phyloP scores from a whole-genome alignment of 768 basidiomycete genomes.

The Russula dissimulans region DNA sequence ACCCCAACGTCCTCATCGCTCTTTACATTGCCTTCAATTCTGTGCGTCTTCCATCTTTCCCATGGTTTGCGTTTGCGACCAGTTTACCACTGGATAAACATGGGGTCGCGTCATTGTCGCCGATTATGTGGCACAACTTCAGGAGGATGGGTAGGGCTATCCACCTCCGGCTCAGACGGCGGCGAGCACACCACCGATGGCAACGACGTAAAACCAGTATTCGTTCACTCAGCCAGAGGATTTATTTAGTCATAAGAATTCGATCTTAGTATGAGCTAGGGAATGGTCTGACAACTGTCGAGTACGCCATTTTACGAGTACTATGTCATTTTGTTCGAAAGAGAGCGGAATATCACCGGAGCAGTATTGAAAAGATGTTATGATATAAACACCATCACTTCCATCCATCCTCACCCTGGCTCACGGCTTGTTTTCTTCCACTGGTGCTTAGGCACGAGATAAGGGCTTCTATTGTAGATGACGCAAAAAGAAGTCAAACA shows the following conservation, averaged over 20 bases:
- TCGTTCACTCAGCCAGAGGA: background rate
- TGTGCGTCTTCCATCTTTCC: slow-evolving; percentile 32
- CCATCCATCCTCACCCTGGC: no score
- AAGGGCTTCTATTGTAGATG: no score
- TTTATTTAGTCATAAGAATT: background rate
- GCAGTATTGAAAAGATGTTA: no score
- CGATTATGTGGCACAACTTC: slow-evolving; percentile 44
- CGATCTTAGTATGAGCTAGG: slow-evolving; percentile 1
- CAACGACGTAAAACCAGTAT: slow-evolving; percentile 15
- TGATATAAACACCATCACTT: no score
- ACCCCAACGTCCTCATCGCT: slow-evolving; percentile 36
- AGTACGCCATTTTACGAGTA: background rate
- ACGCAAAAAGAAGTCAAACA: no score
- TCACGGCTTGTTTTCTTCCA: no score
- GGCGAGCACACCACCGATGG: slow-evolving; percentile 6
- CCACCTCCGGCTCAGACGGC: slow-evolving; percentile 6
- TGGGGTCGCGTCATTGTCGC: slow-evolving; percentile 45
- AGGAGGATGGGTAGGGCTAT: slow-evolving; percentile 33
- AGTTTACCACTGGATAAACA: slow-evolving; percentile 20
- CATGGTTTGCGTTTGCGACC: background rate
- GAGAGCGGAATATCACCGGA: background rate
- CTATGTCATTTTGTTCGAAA: background rate
- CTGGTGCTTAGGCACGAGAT: no score
- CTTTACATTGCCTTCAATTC: slow-evolving; percentile 42
- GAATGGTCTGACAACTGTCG: background rate